Evolutionary conservation across 2,329 filamentous ascomycete genomes (phyloP).

Genomic region (Nothophaeocryptopus gaeumannii): DNA sequence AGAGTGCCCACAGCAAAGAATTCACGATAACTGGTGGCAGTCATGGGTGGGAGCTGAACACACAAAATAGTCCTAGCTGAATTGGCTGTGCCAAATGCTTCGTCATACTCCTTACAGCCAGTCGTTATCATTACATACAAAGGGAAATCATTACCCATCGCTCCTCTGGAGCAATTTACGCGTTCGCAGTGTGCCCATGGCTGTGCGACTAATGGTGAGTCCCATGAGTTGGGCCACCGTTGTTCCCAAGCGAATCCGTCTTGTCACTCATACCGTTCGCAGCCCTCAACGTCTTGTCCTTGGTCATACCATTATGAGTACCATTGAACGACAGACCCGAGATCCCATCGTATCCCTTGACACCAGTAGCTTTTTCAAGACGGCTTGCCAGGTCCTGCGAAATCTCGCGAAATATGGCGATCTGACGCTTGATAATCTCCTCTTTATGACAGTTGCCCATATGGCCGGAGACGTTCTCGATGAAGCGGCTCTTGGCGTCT

Average conservation of each 20-base stretch:
- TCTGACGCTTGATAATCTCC: slow-evolving; percentile 63
- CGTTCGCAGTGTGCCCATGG: too few species aligned
- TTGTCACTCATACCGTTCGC: slow-evolving; percentile 51
- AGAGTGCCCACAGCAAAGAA: too few species aligned
- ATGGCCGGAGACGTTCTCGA: slow-evolving; percentile 60
- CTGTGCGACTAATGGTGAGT: slow-evolving; percentile 17
- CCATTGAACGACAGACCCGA: slow-evolving; percentile 57
- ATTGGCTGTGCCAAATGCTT: too few species aligned
- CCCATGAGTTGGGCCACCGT: slow-evolving; percentile 20
- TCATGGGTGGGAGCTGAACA: too few species aligned
- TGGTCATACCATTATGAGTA: slow-evolving; percentile 60
- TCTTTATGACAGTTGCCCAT: slow-evolving; percentile 58
- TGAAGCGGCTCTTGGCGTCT: slow-evolving; percentile 55
- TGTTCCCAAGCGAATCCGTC: slow-evolving; percentile 15
- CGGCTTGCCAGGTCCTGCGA: slow-evolving; percentile 56
- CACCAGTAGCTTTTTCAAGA: slow-evolving; percentile 61
- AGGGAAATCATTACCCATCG: too few species aligned
- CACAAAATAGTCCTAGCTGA: too few species aligned
- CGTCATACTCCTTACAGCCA: too few species aligned
- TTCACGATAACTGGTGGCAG: too few species aligned
- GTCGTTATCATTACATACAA: too few species aligned
- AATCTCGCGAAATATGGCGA: slow-evolving; percentile 64
- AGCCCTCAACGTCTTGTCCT: slow-evolving; percentile 43
- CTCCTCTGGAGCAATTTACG: too few species aligned
- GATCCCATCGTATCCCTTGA: slow-evolving; percentile 60